phyloP scores from a whole-genome alignment of 1,284 basidiomycete genomes.

The Tausonia pullulans region DNA sequence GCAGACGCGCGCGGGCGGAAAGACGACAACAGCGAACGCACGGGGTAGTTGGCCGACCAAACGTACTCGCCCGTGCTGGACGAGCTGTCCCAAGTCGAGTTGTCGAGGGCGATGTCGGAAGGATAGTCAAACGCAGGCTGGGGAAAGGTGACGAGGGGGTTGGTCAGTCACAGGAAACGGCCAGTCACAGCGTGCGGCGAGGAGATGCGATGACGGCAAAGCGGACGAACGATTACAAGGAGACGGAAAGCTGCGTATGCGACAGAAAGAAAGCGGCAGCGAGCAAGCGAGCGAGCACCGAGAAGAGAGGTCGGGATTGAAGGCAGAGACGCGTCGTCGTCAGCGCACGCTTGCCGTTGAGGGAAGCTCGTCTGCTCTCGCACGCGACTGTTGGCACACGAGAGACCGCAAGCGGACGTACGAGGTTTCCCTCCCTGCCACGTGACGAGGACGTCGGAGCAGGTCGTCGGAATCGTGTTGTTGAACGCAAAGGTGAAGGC shows the following conservation, averaged over 20 bases:
- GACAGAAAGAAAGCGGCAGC: background rate
- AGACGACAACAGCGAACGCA: background rate
- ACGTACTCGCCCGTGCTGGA: background rate
- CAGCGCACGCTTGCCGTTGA: too few relatives aligned
- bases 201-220: background rate
- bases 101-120: conserved; percentile 2
- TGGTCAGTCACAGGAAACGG: background rate
- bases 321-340: background rate
- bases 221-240: background rate
- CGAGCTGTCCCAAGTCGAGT: conserved; percentile 4
- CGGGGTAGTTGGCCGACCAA: conserved; percentile 14
- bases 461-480: conserved; percentile 5
- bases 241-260: background rate
- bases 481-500: conserved; percentile 15
- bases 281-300: background rate
- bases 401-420: background rate
- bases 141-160: background rate
- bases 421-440: conserved; percentile 12
- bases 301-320: background rate
- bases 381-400: too few relatives aligned
- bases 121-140: conserved; percentile 15
- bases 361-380: too few relatives aligned
- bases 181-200: background rate
- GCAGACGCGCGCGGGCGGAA: background rate
- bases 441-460: background rate